These are phyloP conservation scores for Escallonia herrerae DNA, from an alignment of 129 eudicot genomes.

Conservation along the genomic window DNA sequence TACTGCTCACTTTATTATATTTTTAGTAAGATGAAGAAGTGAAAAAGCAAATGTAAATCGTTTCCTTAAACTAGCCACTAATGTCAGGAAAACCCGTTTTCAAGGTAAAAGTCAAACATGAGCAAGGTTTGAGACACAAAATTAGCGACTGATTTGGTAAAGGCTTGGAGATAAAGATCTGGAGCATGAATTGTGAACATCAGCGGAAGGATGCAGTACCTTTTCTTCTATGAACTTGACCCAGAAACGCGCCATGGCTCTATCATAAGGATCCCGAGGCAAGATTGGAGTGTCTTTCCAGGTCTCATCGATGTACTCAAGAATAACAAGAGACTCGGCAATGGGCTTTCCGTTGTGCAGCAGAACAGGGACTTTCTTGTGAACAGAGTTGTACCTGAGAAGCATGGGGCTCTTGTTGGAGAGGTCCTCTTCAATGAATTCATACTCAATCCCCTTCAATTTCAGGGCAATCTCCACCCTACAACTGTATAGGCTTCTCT, in stretches of 20 bases:
- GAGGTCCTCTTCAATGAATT: slow-evolving; percentile 17
- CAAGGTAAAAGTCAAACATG: too few species aligned
- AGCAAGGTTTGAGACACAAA: too few species aligned
- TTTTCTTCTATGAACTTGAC: slow-evolving; percentile 38
- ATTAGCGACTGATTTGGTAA: too few species aligned
- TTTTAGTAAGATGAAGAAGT: too few species aligned
- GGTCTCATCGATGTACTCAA: slow-evolving; percentile 42
- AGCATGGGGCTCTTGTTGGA: slow-evolving; percentile 22
- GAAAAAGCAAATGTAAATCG: too few species aligned
- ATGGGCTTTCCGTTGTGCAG: slow-evolving; percentile 30
- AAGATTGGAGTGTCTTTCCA: slow-evolving; percentile 23
- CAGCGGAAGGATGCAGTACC: slow-evolving; percentile 10
- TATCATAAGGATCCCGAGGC: slow-evolving; percentile 31
- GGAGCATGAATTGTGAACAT: too few species aligned
- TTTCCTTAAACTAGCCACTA: too few species aligned
- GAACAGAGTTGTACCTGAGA: slow-evolving; percentile 33
- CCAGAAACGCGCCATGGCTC: slow-evolving; percentile 44
- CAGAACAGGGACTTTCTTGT: slow-evolving; percentile 35
- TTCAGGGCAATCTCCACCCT: slow-evolving; percentile 25
- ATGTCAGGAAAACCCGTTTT: too few species aligned
- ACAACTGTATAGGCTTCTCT: slow-evolving; percentile 13
- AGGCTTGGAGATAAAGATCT: too few species aligned
- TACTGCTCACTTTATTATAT: too few species aligned
- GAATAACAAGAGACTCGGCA: slow-evolving; percentile 32
- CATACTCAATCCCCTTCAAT: slow-evolving; percentile 26